These are phyloP conservation scores for Populus tomentosa DNA, from an alignment of 441 rosid species.

Conservation along the genomic window DNA sequence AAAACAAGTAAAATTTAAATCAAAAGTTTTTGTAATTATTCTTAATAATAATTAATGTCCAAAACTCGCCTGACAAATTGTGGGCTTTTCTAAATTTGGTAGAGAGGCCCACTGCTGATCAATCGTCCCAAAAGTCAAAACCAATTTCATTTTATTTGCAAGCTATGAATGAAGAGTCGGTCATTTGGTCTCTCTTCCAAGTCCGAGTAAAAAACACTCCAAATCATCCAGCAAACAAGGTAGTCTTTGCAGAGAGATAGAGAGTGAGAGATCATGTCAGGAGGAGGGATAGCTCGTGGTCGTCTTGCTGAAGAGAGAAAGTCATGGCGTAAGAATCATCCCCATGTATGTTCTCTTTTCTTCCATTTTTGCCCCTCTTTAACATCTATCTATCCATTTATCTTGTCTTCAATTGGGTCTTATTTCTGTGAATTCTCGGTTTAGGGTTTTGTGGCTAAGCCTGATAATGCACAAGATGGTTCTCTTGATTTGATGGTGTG, in stretches of 20 bases:
- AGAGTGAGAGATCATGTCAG: constrained; percentile 33
- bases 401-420: neutral
- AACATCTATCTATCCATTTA: neutral
- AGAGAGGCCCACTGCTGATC: too few relatives aligned
- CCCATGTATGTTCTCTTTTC: constrained; percentile 48
- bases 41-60: too few relatives aligned
- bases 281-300: constrained; percentile 80
- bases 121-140: neutral
- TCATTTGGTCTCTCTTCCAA: neutral
- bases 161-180: neutral
- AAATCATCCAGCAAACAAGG: neutral
- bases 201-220: neutral
- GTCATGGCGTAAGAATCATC: constrained; percentile 85
- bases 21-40: too few relatives aligned
- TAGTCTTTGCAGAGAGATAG: neutral
- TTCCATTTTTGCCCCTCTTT: neutral
- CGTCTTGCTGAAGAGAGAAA: constrained; percentile 78
- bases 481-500: constrained; percentile 72
- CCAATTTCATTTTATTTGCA: neutral
- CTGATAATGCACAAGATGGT: constrained; percentile 63
- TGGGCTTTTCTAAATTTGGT: too few relatives aligned
- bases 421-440: neutral
- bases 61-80: too few relatives aligned
- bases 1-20: too few relatives aligned
- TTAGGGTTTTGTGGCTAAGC: constrained; percentile 86